Evolutionary conservation across 2,329 filamentous ascomycete genomes (phyloP), one percentile per base, ranked within the genome.

Genomic region (Rhynchosporium secalis): DNA sequence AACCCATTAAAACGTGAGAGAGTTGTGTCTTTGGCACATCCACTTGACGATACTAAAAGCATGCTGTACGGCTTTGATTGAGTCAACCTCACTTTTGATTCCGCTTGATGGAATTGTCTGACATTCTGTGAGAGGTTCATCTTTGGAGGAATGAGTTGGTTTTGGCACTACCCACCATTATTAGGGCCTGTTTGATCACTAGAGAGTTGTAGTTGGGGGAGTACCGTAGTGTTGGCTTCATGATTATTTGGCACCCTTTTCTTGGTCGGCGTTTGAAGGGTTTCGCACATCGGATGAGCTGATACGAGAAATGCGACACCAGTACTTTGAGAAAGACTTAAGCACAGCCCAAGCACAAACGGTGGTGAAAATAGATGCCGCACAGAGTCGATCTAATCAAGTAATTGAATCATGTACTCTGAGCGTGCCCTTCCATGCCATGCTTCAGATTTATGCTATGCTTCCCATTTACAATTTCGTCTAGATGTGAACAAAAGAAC

Each of bases 331-430:
- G 51, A 38, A 33, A 40, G 40, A 26, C 47, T 57, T 28, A 36
- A 13, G 7, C 36, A 26, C 46, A 41, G 33, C 20, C 51, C 20
- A 41, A 54, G 29, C 28, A 45, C 40, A 43, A 33, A 10, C 12
- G 38, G 4, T 13, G 3, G 33, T 6, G 40, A 28, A 31, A 15
- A 3, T 9, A 15, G 47, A 47, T 4, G 31, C 43, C 1, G 41
- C 13, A 4, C 3, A 48, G 7, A n/a, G n/a, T n/a, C 9, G n/a
- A 41, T 29, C 20, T 13, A 40, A 48, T 58, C 29, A 40, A 41
- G 43, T 45, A 38, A 26, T 48, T 58, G 43, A 47, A 48, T 48
- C 48, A 58, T 58, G 56, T 58, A 58, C 56, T 48, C 28, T 33
- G 36, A 48, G 38, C 20, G 20, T 20, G 20, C 20, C 20, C 20